Evolutionary conservation across 208 protist genomes (phyloP).

Genomic region (Blastocrithidia nonstop): DNA sequence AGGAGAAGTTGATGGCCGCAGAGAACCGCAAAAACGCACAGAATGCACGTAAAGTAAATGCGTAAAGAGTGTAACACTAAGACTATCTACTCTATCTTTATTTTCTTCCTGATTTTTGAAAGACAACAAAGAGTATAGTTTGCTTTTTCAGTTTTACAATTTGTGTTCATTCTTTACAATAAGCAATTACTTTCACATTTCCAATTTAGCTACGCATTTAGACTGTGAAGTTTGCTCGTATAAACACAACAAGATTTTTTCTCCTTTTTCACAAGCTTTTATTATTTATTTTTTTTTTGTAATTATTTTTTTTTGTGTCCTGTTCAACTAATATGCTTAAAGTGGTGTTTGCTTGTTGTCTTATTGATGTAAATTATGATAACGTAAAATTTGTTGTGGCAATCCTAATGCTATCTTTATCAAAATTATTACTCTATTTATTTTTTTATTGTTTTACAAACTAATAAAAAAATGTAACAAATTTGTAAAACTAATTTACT

Average conservation of each 20-base stretch:
- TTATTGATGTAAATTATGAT: not conserved
- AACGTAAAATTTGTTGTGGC: slow-evolving; percentile 5
- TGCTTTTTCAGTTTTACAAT: not conserved
- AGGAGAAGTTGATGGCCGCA: slow-evolving; percentile 68
- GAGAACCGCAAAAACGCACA: slow-evolving; percentile 41
- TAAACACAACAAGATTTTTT: not conserved
- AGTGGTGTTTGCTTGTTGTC: not conserved
- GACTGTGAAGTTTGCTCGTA: not conserved
- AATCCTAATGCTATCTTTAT: slow-evolving; percentile 5
- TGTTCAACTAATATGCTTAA: not conserved
- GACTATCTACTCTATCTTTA: too few species aligned
- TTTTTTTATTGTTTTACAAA: slow-evolving; percentile 4
- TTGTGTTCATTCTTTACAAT: not conserved
- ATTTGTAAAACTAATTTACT: too few species aligned
- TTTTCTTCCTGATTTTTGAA: too few species aligned
- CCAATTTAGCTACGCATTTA: not conserved
- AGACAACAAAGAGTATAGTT: not conserved
- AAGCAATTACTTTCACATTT: not conserved
- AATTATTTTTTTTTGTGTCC: not conserved
- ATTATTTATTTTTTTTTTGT: slow-evolving; percentile 3
- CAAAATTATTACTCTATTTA: slow-evolving; percentile 7
- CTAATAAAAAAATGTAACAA: too few species aligned
- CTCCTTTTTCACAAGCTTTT: not conserved
- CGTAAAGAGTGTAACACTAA: slow-evolving; percentile 10
- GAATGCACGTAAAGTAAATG: slow-evolving; percentile 34